Evolutionary conservation across 805 yeast species (phyloP), one percentile per base, ranked within the genome.

Genomic region (Kuraishia cidri): DNA sequence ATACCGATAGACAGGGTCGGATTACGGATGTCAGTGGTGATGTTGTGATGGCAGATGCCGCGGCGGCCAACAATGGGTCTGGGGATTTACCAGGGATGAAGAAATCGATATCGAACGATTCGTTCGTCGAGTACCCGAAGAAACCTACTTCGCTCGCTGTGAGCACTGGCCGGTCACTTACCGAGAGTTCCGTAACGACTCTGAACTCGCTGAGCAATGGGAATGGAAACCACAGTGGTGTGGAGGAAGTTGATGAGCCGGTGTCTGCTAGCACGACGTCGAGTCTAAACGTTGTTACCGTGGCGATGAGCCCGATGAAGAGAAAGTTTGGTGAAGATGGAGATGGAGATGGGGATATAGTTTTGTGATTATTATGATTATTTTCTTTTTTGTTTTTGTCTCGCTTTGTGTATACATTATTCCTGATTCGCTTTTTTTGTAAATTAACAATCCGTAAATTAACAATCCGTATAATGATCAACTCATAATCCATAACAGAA

Each of bases 401-500:
- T 5, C n/a, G 12, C 16, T 6, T 16, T 9, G 6, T 24, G 23
- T 20, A 20, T 20, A 20, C 9, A 24, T 24, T 24, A 4, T 20
- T 28, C 17, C n/a, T n/a, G n/a, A n/a, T n/a, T n/a, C n/a, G n/a
- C n/a, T 20, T 20, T 20, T 20, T 20, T 20, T 20, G 10, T 20
- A 20, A 20, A 20, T 20, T 7, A 20, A 20, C 7, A 20, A 20
- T n/a, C n/a, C n/a, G n/a, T n/a, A n/a, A n/a, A n/a, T n/a, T n/a
- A n/a, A n/a, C n/a, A n/a, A n/a, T n/a, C n/a, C n/a, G n/a, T n/a
- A n/a, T n/a, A n/a, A n/a, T n/a, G 23, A 12, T 30, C 26, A 46
- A 17, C 37, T 37, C 26, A 45, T 30, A 30, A 56, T 50, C 56
- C 57, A 76, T 33, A 88, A 54, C 9, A 84, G 52, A 29, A 90